Percentiles rank a stretch among this genome's conserved stretches.
phyloP scores from a whole-genome alignment of 2,329 filamentous ascomycete species.

The Didymella segeticola region DNA sequence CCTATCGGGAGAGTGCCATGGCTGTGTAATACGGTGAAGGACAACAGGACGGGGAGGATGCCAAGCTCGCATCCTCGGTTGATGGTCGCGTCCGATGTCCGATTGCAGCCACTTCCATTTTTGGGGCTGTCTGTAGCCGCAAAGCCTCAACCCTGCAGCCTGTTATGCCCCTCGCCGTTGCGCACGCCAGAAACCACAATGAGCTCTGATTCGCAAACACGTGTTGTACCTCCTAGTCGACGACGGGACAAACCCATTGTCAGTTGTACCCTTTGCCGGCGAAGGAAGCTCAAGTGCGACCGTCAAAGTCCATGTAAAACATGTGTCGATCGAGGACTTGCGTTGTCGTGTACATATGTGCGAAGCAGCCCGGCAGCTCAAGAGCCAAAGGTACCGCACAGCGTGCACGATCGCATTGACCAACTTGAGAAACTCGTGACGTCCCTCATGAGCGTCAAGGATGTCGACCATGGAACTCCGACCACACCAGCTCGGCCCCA shows the following conservation, averaged over 20 bases:
- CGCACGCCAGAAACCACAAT: conserved; percentile 12
- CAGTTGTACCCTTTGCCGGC: conserved; percentile 28
- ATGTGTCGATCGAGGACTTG: conserved; percentile 45
- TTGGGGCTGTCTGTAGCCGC: neutral
- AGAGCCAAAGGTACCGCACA: conserved; percentile 34
- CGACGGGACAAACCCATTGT: conserved; percentile 40
- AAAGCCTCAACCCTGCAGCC: neutral
- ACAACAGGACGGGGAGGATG: too few relatives aligned
- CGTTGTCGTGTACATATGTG: conserved; percentile 43
- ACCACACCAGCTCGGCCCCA: conserved; percentile 4
- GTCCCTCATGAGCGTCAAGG: conserved; percentile 40
- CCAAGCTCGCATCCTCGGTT: conserved; percentile 3
- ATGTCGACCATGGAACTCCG: conserved; percentile 10
- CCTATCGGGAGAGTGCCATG: too few relatives aligned
- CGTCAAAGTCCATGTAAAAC: conserved; percentile 47
- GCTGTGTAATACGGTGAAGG: too few relatives aligned
- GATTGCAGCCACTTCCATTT: neutral
- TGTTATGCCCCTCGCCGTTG: neutral
- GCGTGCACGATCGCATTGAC: conserved; percentile 47
- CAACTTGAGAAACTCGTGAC: conserved; percentile 48
- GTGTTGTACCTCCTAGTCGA: conserved; percentile 33
- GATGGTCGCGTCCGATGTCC: neutral
- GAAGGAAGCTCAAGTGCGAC: conserved; percentile 44
- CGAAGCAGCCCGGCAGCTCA: conserved; percentile 26
- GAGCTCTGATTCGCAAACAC: conserved; percentile 23